Base-by-base conservation (phyloP, 495 filamentous ascomycete species). In the Penicillium egyptiacum region DNA sequence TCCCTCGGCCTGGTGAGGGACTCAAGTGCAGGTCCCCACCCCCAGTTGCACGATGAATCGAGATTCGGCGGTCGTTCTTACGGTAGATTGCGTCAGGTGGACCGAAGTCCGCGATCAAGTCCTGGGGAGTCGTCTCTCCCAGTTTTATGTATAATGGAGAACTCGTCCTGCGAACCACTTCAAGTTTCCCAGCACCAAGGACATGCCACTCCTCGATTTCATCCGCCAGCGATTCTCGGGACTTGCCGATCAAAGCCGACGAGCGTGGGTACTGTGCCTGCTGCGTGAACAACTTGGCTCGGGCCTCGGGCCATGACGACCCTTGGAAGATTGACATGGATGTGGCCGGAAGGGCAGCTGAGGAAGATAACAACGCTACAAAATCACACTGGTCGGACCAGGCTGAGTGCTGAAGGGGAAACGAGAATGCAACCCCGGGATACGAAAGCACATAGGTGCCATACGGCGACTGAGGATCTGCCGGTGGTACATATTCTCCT, bases 11-110 rank as follows among this genome's bases (percentile, higher is more conserved):
- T 35, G 76, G 75, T 53, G 75, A 69, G 28, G 73, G 66, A 49
- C 73, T 73, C 37, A 75, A 56, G 47, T 69, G 72, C 9, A 70
- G 61, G 67, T 69, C 80, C 62, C 64, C 75, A 62, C 65, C 62
- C 53, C 76, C 73, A 12, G 69, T 59, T 41, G 72, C 73, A 23
- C 75, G 75, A 70, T 97, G 93, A 42, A 96, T 94, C n/a, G 89
- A 89, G 69, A 97, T 86, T 35, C 90, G 81, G 62, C 90, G 86
- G 68, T 96, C 93, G 68, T 90, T 89, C 79, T 96, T 98, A 59
- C 89, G 81, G 71, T 96, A 96, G 35, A 95, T 95, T 19, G 92
- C 89, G 73, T 96, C 91, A n/a, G 94, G 94, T 4, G 94, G 89
- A 0, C 94, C 94, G 26, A 98, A 83, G 57, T 96, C 92, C 39